These are phyloP conservation scores for Diplocarpon rosae DNA, from an alignment of 2,329 filamentous ascomycete genomes.

Conservation along the genomic window DNA sequence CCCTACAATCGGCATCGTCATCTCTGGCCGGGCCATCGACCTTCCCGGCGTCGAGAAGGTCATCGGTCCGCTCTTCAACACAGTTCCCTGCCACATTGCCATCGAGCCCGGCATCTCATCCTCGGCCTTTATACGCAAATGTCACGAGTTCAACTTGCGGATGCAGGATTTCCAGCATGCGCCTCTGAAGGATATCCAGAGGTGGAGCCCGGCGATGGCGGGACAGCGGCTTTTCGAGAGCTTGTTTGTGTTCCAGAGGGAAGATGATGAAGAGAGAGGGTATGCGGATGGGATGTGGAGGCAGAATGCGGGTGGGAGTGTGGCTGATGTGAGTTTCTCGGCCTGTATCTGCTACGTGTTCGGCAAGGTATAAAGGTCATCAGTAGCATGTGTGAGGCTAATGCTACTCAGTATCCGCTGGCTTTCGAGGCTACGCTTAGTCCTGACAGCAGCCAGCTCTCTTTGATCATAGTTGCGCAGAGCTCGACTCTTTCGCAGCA, in stretches of 20 bases:
- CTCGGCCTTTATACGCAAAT: constrained; percentile 46
- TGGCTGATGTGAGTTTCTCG: constrained; percentile 29
- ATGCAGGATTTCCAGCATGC: constrained; percentile 68
- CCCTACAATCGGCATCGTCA: constrained; percentile 54
- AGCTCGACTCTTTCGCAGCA: constrained; percentile 30
- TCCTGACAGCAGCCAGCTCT: constrained; percentile 35
- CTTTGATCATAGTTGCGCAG: constrained; percentile 49
- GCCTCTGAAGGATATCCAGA: constrained; percentile 66
- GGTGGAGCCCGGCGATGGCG: constrained; percentile 51
- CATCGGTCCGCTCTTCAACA: constrained; percentile 84
- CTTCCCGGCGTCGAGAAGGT: constrained; percentile 53
- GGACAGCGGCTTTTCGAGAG: constrained; percentile 61
- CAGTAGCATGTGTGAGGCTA: constrained; percentile 5
- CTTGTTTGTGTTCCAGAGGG: constrained; percentile 70
- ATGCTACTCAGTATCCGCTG: constrained; percentile 38
- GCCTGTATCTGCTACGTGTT: neutral
- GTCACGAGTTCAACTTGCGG: constrained; percentile 60
- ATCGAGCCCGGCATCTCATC: constrained; percentile 40
- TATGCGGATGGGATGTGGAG: constrained; percentile 41
- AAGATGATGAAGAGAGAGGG: constrained; percentile 24
- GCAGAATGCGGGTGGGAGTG: constrained; percentile 34
- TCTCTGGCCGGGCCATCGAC: constrained; percentile 67
- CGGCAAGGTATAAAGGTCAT: no score
- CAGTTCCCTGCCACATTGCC: constrained; percentile 57
- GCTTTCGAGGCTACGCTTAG: constrained; percentile 61